Evolutionary conservation across 2,329 filamentous ascomycete species (phyloP), one percentile per base, ranked within the genome.

Genomic region (Fonsecaea multimorphosa): DNA sequence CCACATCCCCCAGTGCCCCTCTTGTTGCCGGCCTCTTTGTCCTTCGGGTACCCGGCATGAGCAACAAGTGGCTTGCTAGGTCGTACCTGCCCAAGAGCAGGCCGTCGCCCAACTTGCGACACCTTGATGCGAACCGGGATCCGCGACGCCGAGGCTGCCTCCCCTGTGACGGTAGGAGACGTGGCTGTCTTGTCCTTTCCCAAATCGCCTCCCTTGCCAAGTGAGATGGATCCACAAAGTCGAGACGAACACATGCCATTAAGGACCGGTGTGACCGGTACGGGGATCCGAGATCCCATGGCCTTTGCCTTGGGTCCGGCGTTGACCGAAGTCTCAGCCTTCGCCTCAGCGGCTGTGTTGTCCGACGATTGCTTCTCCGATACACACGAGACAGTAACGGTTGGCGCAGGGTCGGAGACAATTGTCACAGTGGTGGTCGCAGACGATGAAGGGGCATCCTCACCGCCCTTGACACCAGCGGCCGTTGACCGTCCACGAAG

Each of bases 111-210:
- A 64, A 27, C 36, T 38, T 52, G 27, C 32, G 46, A 61, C 8
- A 22, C 52, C 66, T 61, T 63, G 53, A 59, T n/a, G 36, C 66
- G 56, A 54, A 68, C 66, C 51, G 63, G 63, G 57, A 68, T 58
- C 46, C 66, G 63, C 40, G 57, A 61, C 66, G 56, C 52, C 9
- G 58, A 52, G 58, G 58, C 31, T 27, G 58, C 19, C 58, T 32
- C 36, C 58, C 31, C 44, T 60, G 44, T 52, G 46, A 52, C 46
- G 44, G 57, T 61, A 16, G 53, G 60, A 64, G 60, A 58, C 32
- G 36, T 32, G 40, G 64, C 61, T 49, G 60, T n/a, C 57, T 59
- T 66, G 63, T 31, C 61, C 67, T 61, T 64, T 40, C 34, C 58
- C 24, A 14, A 38, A 29, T 31, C 63, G 32, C 44, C 63, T 19